Conservation (phyloP, 2,329 filamentous ascomycete genomes). For the Pyrenophora tritici-repentis region DNA sequence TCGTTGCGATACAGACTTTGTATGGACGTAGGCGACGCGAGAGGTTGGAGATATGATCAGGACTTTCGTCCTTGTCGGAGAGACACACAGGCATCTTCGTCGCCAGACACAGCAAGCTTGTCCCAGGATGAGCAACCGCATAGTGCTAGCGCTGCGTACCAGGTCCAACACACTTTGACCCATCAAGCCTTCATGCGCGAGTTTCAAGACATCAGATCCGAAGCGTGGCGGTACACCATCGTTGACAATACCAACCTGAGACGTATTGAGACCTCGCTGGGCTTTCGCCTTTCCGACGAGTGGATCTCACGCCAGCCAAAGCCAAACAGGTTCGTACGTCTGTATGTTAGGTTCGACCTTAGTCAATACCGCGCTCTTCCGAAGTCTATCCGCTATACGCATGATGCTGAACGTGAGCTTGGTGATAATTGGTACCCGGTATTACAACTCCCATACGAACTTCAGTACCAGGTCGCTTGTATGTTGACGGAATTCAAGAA, state of each 20-base stretch:
- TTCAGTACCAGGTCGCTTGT: constrained; percentile 12
- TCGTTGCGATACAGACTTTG: constrained; percentile 58
- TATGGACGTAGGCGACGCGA: constrained; percentile 44
- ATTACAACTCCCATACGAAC: constrained; percentile 40
- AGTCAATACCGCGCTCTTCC: constrained; percentile 47
- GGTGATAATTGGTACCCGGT: constrained; percentile 40
- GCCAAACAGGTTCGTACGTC: constrained; percentile 41
- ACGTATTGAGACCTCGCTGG: constrained; percentile 60
- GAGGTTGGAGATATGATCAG: constrained; percentile 51
- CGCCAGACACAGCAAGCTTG: constrained; percentile 13
- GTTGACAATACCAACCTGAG: constrained; percentile 35
- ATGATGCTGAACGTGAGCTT: constrained; percentile 37
- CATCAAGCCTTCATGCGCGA: constrained; percentile 9
- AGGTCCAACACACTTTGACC: constrained; percentile 31
- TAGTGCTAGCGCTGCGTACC: constrained; percentile 31
- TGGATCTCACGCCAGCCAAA: constrained; percentile 50
- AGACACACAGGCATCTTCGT: constrained; percentile 57
- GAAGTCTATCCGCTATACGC: constrained; percentile 31
- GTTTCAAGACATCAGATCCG: constrained; percentile 34
- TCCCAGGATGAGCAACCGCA: constrained; percentile 16
- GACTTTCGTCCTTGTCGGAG: constrained; percentile 49
- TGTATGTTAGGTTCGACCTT: constrained; percentile 52
- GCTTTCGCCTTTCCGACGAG: constrained; percentile 63
- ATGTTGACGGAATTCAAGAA: constrained; percentile 45
- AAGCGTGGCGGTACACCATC: constrained; percentile 48